Base-by-base conservation (phyloP, 2,329 filamentous ascomycete species). In the Beauveria medogensis region DNA sequence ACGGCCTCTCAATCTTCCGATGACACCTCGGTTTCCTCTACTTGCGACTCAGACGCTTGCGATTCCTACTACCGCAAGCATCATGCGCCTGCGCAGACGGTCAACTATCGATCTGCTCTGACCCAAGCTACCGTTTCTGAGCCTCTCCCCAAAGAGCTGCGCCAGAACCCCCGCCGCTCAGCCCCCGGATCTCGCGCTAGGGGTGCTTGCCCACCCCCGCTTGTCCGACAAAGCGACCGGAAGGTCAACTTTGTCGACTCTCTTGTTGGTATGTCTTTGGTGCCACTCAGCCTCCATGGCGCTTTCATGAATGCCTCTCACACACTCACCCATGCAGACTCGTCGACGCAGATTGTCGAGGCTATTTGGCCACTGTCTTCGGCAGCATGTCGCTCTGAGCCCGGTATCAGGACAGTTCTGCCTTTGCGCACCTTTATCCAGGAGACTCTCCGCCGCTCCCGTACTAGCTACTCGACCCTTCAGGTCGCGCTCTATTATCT, bases 401-500 rank as follows among this genome's bases (percentile, higher is more conserved):
- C 83, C 65, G 87, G 85, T 63, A 82, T 82, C 71, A 91, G 89
- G 72, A 86, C 89, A 57, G 90, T 97, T 63, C 79, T 99, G 66
- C 92, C 93, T 63, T 81, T 99, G 69, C 90, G 92, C 67, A 96
- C 89, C 59, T 99, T 97, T 73, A 97, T 99, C 69, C 92, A 97
- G 76, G 94, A 97, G 80, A 97, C 94, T 22, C 81, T 99, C 66
- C 90, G 92, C 68, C 87, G 94, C 69, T 99, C 94, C 63, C 88
- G 93, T 69, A 96, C 94, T 48, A 97, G 92, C 78, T 99, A 97
- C 78, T 97, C 93, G 62, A 99, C 94, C 34, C 80, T 99, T 59
- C 94, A 97, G 76, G 94, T 99, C 63, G 93, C 94, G 28, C 80
- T 99, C 64, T 99, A 97, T 75, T 99, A 99, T 73, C 78, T 99